These are phyloP conservation scores for Metschnikowia dekortorum DNA, from an alignment of 805 yeast species.

Conservation along the genomic window DNA sequence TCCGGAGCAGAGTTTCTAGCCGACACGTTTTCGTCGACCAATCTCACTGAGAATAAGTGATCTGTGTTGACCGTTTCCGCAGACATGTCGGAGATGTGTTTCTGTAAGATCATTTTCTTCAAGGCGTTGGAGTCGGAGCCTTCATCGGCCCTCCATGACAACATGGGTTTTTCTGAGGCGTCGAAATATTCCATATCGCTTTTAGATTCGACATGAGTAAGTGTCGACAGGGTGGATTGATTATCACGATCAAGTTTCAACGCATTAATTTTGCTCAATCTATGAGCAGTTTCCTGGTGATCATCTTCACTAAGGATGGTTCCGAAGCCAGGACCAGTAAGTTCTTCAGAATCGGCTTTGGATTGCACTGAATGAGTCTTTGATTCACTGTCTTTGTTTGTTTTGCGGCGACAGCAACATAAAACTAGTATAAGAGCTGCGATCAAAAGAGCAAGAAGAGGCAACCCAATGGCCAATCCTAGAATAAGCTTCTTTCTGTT, in stretches of 20 bases:
- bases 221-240: slow-evolving; percentile 42
- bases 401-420: slow-evolving; percentile 46
- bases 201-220: slow-evolving; percentile 48
- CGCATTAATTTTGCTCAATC: slow-evolving; percentile 48
- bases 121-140: slow-evolving; percentile 24
- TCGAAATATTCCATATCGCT: slow-evolving; percentile 25
- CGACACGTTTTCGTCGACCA: slow-evolving; percentile 54
- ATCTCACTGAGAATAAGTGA: slow-evolving; percentile 71
- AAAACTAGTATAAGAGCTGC: slow-evolving; percentile 47
- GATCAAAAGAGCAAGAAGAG: slow-evolving; percentile 49
- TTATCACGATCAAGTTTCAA: slow-evolving; percentile 43
- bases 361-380: slow-evolving; percentile 5
- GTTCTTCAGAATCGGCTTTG: slow-evolving; percentile 11
- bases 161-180: slow-evolving; percentile 35
- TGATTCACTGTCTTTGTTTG: slow-evolving; percentile 13
- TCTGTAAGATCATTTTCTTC: slow-evolving; percentile 13
- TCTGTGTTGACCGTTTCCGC: slow-evolving; percentile 82
- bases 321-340: slow-evolving; percentile 36
- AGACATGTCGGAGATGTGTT: slow-evolving; percentile 52
- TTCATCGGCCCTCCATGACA: slow-evolving; percentile 42
- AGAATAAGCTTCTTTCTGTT: slow-evolving; percentile 66
- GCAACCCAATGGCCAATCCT: slow-evolving; percentile 86
- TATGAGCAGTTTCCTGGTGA: slow-evolving; percentile 26
- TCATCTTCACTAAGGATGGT: slow-evolving; percentile 23
- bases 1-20: slow-evolving; percentile 22